Evolutionary conservation across 2,329 filamentous ascomycete species (phyloP).

Genomic region (Coniochaeta sp.): DNA sequence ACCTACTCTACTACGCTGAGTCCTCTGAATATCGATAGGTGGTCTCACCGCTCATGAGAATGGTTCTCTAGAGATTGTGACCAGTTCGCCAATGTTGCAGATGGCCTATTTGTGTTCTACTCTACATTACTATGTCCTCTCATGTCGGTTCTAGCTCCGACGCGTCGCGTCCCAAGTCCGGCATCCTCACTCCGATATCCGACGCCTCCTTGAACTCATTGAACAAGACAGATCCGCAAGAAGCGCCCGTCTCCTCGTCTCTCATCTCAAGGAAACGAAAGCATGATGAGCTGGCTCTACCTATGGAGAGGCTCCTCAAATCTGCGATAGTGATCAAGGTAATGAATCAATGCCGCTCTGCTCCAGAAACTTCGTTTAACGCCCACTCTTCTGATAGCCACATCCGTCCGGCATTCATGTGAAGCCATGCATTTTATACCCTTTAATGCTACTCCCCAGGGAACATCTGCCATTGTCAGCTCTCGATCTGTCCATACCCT

Average conservation of each 20-base stretch:
- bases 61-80: background rate
- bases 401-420: constrained; percentile 45
- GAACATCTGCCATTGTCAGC: constrained; percentile 52
- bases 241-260: constrained; percentile 18
- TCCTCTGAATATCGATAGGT: background rate
- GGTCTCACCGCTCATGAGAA: background rate
- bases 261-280: constrained; percentile 26
- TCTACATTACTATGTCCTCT: constrained; percentile 22
- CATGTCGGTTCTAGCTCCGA: constrained; percentile 23
- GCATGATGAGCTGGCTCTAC: constrained; percentile 21
- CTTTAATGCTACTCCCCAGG: constrained; percentile 56
- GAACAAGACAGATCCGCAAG: constrained; percentile 2
- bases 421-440: constrained; percentile 49
- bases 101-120: constrained; percentile 16
- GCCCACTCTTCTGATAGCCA: constrained; percentile 30
- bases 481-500: constrained; percentile 48
- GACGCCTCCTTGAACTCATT: constrained; percentile 27
- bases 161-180: constrained; percentile 41
- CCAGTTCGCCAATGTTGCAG: constrained; percentile 9
- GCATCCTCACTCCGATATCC: constrained; percentile 32
- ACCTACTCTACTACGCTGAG: background rate
- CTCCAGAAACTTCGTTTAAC: background rate
- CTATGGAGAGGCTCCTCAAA: constrained; percentile 46
- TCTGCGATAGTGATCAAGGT: constrained; percentile 47
- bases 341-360: background rate